A percentile compares a stretch with the other conserved stretches of the same genome.
Evolutionary conservation across 2,329 filamentous ascomycete species (phyloP).

Genomic region (Hypoxylon rubiginosum): DNA sequence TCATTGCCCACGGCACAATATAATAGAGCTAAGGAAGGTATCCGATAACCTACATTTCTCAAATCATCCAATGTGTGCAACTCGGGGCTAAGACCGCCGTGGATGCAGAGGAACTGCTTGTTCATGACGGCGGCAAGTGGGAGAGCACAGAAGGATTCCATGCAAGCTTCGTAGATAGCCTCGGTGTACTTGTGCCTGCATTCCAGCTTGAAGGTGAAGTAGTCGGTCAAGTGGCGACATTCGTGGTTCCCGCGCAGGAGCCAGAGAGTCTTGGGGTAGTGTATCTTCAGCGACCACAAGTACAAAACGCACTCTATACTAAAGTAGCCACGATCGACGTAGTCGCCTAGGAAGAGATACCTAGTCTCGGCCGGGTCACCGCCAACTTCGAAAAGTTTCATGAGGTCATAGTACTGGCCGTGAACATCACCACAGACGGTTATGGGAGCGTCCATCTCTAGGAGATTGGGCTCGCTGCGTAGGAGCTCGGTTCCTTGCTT

Average conservation of each 20-base stretch:
- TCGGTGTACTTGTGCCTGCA: constrained; percentile 99
- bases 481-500: constrained; percentile 88
- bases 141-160: constrained; percentile 96
- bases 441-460: constrained; percentile 99
- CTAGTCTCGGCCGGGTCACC: constrained; percentile 96
- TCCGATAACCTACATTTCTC: constrained; percentile 75
- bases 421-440: constrained; percentile 99
- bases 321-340: constrained; percentile 98
- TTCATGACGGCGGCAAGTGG: constrained; percentile 98
- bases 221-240: constrained; percentile 98
- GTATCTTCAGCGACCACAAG: constrained; percentile 98
- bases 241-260: constrained; percentile 97
- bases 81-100: constrained; percentile 95
- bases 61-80: constrained; percentile 95
- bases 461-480: constrained; percentile 89
- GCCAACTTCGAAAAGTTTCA: constrained; percentile 99
- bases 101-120: constrained; percentile 99
- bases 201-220: constrained; percentile 99
- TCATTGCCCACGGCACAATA: neutral
- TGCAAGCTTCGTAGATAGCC: constrained; percentile 94
- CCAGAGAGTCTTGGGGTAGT: constrained; percentile 98
- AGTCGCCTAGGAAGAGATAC: constrained; percentile 97
- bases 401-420: constrained; percentile 98
- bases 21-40: constrained; percentile 4
- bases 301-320: constrained; percentile 99